Percentiles rank a stretch among this genome's conserved stretches.
Evolutionary conservation across 2,329 filamentous ascomycete species (phyloP).

Genomic region (Colletotrichum orchidophilum): DNA sequence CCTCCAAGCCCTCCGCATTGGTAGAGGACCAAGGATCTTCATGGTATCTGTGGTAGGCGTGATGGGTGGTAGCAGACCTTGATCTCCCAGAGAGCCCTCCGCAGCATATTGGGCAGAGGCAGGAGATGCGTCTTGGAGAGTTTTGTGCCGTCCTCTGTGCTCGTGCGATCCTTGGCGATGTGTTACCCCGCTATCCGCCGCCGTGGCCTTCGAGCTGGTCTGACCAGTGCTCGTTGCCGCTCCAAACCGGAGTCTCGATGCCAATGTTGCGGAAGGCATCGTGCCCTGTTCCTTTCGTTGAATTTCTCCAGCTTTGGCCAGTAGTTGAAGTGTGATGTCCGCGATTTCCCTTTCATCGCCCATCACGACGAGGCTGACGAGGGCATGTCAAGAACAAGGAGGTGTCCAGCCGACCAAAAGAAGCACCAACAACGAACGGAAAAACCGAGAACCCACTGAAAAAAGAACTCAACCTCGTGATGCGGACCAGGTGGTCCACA

Average conservation of each 20-base stretch:
- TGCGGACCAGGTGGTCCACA: not conserved
- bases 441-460: not conserved
- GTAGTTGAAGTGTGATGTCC: constrained; percentile 9
- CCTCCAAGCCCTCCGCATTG: constrained; percentile 20
- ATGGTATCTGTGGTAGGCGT: not conserved
- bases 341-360: constrained; percentile 19
- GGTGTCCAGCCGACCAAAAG: not conserved
- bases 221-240: not conserved
- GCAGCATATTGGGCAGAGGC: not conserved
- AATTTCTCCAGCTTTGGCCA: constrained; percentile 13
- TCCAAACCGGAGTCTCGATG: not conserved
- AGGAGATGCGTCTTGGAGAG: not conserved
- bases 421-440: not conserved
- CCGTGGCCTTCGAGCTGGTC: not conserved
- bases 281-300: not conserved
- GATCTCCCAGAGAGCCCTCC: not conserved
- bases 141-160: not conserved
- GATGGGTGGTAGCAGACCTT: not conserved
- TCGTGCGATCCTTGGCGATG: not conserved
- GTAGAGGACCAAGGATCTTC: not conserved
- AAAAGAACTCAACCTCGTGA: not conserved
- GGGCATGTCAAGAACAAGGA: not conserved
- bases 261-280: constrained; percentile 10
- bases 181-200: not conserved
- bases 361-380: not conserved